Evolutionary conservation across 257 asterid genomes (phyloP).

Genomic region (Ilex asprella): DNA sequence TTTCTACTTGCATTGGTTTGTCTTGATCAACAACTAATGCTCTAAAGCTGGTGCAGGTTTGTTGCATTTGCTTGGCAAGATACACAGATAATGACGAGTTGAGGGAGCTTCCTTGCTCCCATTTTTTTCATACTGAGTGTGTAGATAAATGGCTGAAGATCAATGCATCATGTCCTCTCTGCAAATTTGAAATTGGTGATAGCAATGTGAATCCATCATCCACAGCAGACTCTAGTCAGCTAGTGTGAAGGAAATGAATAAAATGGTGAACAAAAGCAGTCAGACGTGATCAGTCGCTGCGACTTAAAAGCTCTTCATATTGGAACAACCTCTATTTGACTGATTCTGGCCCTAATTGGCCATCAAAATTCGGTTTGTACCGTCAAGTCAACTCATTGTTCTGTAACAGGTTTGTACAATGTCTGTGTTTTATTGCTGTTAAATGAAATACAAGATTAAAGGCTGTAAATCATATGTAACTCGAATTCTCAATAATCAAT

Average conservation of each 20-base stretch:
- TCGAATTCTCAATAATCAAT: too few relatives aligned
- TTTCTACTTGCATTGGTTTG: background rate
- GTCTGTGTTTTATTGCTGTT: too few relatives aligned
- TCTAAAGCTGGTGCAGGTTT: slow-evolving; percentile 17
- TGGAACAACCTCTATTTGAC: too few relatives aligned
- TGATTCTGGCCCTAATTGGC: too few relatives aligned
- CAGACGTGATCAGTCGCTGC: background rate
- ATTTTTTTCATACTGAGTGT: slow-evolving; percentile 35
- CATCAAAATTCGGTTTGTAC: too few relatives aligned
- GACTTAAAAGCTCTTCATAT: too few relatives aligned
- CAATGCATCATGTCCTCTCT: slow-evolving; percentile 39
- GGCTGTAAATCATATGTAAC: too few relatives aligned
- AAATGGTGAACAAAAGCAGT: background rate
- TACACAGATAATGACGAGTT: slow-evolving; percentile 35
- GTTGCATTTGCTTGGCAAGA: slow-evolving; percentile 37
- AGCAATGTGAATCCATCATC: slow-evolving; percentile 13
- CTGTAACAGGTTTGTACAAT: too few relatives aligned
- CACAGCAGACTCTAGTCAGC: slow-evolving; percentile 21
- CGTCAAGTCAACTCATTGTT: too few relatives aligned
- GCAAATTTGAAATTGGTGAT: slow-evolving; percentile 29
- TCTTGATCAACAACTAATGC: background rate
- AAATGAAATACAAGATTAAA: too few relatives aligned
- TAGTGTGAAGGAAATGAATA: background rate
- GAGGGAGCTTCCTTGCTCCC: slow-evolving; percentile 40
- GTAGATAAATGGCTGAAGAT: slow-evolving; percentile 44